Evolutionary conservation across 2,329 filamentous ascomycete species (phyloP).

Genomic region (Ophiostoma fasciatum): DNA sequence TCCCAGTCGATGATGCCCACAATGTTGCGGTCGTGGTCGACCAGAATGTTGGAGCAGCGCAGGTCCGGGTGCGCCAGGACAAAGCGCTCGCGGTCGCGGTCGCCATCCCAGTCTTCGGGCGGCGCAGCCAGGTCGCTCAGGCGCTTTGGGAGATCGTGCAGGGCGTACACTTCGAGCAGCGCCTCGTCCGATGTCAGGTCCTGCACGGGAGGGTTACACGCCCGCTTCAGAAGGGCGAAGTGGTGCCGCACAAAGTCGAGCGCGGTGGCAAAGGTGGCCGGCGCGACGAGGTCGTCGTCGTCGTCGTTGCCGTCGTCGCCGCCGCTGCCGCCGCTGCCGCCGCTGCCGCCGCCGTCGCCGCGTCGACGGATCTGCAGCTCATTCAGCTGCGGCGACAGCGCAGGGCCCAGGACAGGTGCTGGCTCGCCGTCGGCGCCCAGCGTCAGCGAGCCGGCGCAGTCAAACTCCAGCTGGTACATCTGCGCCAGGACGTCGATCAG

Average conservation of each 20-base stretch:
- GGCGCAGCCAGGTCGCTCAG: too few relatives aligned
- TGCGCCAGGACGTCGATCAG: slow-evolving; percentile 15
- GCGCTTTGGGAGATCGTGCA: too few relatives aligned
- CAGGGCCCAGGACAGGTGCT: too few relatives aligned
- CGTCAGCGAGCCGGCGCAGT: slow-evolving; percentile 9
- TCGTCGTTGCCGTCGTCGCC: too few relatives aligned
- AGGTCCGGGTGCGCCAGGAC: slow-evolving; percentile 14
- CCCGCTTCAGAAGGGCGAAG: too few relatives aligned
- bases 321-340: too few relatives aligned
- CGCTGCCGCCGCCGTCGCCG: too few relatives aligned
- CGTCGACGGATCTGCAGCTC: neutral
- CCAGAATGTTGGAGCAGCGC: slow-evolving; percentile 14
- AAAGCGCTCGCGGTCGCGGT: slow-evolving; percentile 9
- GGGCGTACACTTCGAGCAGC: slow-evolving; percentile 12
- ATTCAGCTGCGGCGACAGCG: neutral
- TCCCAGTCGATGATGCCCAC: slow-evolving; percentile 17
- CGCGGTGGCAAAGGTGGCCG: too few relatives aligned
- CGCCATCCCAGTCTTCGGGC: neutral
- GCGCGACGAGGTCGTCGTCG: too few relatives aligned
- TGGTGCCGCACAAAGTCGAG: too few relatives aligned
- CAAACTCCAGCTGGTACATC: slow-evolving; percentile 15
- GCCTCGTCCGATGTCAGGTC: too few relatives aligned
- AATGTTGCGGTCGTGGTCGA: slow-evolving; percentile 14
- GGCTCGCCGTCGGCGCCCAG: slow-evolving; percentile 1
- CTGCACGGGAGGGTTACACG: too few relatives aligned